Evolutionary conservation across 176 grass and related monocot species (phyloP), one percentile per base, ranked within the genome.

Genomic region (Dendrocalamus sinicus): DNA sequence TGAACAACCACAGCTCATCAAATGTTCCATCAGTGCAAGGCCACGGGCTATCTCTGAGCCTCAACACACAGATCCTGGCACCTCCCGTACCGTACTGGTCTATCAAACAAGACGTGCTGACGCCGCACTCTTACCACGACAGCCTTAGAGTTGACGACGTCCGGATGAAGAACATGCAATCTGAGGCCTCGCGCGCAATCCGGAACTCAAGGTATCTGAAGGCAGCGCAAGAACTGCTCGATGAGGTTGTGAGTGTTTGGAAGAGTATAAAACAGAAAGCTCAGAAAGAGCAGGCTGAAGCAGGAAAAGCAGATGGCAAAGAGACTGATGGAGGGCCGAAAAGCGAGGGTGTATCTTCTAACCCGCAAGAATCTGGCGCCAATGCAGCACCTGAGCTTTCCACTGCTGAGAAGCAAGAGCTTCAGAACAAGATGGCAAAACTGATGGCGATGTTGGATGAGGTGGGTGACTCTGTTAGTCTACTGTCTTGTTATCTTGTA

Each of bases 381-480:
- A 84, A 75, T 70, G 88, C 81, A 14, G 55, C 83, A 52, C 83
- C 77, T 50, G 97, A 99, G 72, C 87, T 99, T 80, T 92, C 92
- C 55, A 88, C 90, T 43, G 94, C 97, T 80, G 97, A 99, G 76
- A 99, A 91, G 81, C 94, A 96, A 87, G 97, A 99, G 30, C 97
- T 99, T 82, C 97, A 99, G 79, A 99, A 96, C 72, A 99, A 96
- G 87, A 87, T 96, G 91, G 82, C 90, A 16, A 96, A 96, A 80
- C 87, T 99, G 76, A 87, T 99, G 78, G 87, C 86, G 3, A 99
- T 99, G 94, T 73, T 99, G 72, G 97, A 99, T 91, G 94, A 99
- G 94, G 97, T 99, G 53, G 7, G 85, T 84, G 72, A 84, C 30
- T 48, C 58, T 73, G 11, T 45, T 69, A 37, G 20, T 75, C 73